Evolutionary conservation across 2,329 filamentous ascomycete genomes (phyloP), one percentile per base, ranked within the genome.

Genomic region (Scopulariopsis brevicaulis): DNA sequence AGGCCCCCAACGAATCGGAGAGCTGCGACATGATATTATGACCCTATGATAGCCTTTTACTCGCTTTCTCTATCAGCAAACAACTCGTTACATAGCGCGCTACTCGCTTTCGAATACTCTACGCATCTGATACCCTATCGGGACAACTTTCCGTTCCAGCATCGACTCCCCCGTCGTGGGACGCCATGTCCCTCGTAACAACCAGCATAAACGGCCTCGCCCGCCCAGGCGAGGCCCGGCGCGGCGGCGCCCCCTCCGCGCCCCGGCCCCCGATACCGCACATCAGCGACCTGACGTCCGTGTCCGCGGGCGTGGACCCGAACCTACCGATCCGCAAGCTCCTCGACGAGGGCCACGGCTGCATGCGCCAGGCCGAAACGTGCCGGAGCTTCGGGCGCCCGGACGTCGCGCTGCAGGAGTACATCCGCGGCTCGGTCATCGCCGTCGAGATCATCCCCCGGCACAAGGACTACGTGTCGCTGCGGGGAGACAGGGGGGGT

Each of bases 371-470:
- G 64, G 86, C 89, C 43, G 80, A 84, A 62, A 81, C 79, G 56
- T 75, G 78, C 59, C 76, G 84, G 59, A 80, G 81, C 60, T 86
- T 88, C 71, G 75, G 81, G 28, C 77, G 84, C 40, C 82, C 85
- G 4, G 90, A 94, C 66, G 71, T 84, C 43, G 92, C 92, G 3
- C 86, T 96, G 58, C 82, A 87, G 62, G 89, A 96, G 61, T 97
- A 93, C 67, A 80, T 97, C 59, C 83, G 86, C 62, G 89, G 92
- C 12, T 91, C 82, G 60, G 85, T 91, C 59, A 87, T 96, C 58
- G 81, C 88, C 15, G 79, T 91, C 55, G 85, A 93, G 58, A 75
- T 85, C 50, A 85, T 97, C 28, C 88, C 89, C 2, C 78, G 78
- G 40, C 90, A 96, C 68, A 83, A 81, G 59, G 89, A 93, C 61